Conservation (phyloP, 1,284 basidiomycete species). For the Cryptococcus wingfieldii region DNA sequence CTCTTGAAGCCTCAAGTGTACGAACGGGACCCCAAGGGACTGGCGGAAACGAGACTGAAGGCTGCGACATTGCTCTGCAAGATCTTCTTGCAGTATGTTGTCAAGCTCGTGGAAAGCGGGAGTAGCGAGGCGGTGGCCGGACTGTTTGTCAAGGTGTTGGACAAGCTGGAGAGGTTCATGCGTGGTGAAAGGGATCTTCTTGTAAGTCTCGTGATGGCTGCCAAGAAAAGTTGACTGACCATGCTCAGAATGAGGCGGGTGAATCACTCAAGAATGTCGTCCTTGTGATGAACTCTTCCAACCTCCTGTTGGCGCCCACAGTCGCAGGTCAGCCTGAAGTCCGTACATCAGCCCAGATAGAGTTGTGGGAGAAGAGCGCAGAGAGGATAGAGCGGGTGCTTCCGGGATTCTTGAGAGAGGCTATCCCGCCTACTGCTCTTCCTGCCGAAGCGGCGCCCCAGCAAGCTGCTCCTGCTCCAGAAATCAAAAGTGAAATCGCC, state of each 20-base stretch:
- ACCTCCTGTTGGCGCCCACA: slow-evolving; percentile 69
- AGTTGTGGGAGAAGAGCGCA: slow-evolving; percentile 76
- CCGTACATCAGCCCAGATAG: slow-evolving; percentile 65
- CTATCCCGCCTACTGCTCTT: slow-evolving; percentile 10
- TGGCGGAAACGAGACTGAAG: slow-evolving; percentile 82
- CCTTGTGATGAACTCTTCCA: slow-evolving; percentile 88
- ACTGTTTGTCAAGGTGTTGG: slow-evolving; percentile 88
- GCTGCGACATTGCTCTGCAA: slow-evolving; percentile 88
- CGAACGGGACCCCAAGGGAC: slow-evolving; percentile 75
- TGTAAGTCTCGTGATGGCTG: slow-evolving; percentile 54
- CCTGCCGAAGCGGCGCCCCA: neutral
- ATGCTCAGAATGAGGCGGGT: slow-evolving; percentile 80
- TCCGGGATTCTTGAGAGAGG: slow-evolving; percentile 74
- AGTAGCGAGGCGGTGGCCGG: slow-evolving; percentile 55
- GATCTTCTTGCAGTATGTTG: slow-evolving; percentile 87
- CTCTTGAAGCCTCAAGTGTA: slow-evolving; percentile 80
- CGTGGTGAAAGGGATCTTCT: slow-evolving; percentile 78
- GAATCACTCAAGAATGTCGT: slow-evolving; percentile 97
- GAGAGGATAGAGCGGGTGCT: slow-evolving; percentile 82
- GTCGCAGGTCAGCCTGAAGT: slow-evolving; percentile 40
- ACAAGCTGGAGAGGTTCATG: slow-evolving; percentile 85
- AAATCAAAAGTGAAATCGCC: neutral
- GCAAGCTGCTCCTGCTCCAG: neutral
- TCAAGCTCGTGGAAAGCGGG: slow-evolving; percentile 63
- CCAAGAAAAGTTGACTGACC: neutral